These are phyloP conservation scores for Teratosphaeriaceae sp. DNA, from an alignment of 2,329 filamentous ascomycete species.

Conservation along the genomic window DNA sequence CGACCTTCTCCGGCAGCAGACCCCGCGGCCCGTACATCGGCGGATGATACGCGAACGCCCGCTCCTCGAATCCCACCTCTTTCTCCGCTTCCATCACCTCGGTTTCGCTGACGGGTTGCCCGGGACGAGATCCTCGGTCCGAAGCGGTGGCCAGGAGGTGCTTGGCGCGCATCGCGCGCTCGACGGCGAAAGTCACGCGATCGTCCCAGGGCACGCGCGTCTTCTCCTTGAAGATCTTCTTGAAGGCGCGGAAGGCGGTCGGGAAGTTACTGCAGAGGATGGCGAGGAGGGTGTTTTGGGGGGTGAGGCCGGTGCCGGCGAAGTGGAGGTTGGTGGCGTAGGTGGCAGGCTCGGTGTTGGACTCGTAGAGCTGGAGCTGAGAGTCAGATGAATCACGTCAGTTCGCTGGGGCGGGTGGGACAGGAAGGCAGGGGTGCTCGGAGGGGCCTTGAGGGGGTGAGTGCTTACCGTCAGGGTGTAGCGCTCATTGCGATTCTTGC, in stretches of 20 bases:
- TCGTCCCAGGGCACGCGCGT: slow-evolving; percentile 37
- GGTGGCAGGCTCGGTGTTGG: slow-evolving; percentile 49
- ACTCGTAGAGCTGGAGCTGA: slow-evolving; percentile 58
- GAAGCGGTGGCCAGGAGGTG: not conserved
- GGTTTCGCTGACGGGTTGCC: not conserved
- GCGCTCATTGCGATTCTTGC: slow-evolving; percentile 49
- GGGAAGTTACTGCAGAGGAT: slow-evolving; percentile 26
- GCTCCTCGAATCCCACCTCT: slow-evolving; percentile 8
- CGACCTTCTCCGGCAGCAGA: slow-evolving; percentile 7
- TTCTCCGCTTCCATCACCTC: not conserved
- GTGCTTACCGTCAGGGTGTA: slow-evolving; percentile 50
- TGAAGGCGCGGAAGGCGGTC: slow-evolving; percentile 32
- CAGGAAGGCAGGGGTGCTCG: not conserved
- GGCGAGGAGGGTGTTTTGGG: slow-evolving; percentile 23
- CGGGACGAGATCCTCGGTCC: not conserved
- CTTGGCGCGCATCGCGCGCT: slow-evolving; percentile 7
- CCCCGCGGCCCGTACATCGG: slow-evolving; percentile 15
- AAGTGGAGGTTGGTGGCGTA: slow-evolving; percentile 51
- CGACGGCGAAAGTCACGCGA: slow-evolving; percentile 25
- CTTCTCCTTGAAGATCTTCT: slow-evolving; percentile 33
- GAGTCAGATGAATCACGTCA: slow-evolving; percentile 11
- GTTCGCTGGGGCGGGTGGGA: slow-evolving; percentile 22
- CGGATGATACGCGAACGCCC: slow-evolving; percentile 17
- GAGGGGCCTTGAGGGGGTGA: not conserved
- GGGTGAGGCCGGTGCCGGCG: slow-evolving; percentile 13